A percentile compares a stretch with the other conserved stretches of the same genome.
These are phyloP conservation scores for Dioscorea zingiberensis DNA, from an alignment of 106 monocot species.

Conservation along the genomic window DNA sequence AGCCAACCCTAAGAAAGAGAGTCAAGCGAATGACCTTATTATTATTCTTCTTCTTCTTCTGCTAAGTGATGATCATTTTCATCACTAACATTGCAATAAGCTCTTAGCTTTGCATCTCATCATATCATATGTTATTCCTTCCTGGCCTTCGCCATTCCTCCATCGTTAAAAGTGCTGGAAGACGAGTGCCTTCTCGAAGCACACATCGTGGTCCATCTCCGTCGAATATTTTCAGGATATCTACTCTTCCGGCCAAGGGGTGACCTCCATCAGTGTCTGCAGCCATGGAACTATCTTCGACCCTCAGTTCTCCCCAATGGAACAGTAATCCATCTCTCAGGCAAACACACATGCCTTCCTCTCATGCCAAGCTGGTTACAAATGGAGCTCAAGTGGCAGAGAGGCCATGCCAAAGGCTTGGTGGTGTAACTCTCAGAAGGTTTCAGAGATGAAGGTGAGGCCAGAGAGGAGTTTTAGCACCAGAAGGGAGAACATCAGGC, in stretches of 20 bases:
- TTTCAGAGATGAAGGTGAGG: constrained; percentile 65
- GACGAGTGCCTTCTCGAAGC: constrained; percentile 80
- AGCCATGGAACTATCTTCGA: constrained; percentile 50
- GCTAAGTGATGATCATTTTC: background rate
- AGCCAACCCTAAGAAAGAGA: constrained; percentile 40
- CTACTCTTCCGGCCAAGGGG: constrained; percentile 22
- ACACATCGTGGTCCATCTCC: constrained; percentile 17
- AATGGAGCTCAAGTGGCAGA: constrained; percentile 47
- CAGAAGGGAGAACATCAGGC: constrained; percentile 44
- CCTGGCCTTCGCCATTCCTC: constrained; percentile 19
- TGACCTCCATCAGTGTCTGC: constrained; percentile 15
- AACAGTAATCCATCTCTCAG: constrained; percentile 69
- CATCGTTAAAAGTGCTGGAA: constrained; percentile 60
- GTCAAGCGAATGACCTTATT: constrained; percentile 22
- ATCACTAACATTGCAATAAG: constrained; percentile 27
- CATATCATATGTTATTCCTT: constrained; percentile 38
- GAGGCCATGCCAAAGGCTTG: constrained; percentile 72
- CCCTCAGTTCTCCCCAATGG: constrained; percentile 62
- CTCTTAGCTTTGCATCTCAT: constrained; percentile 71
- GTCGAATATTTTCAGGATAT: constrained; percentile 14
- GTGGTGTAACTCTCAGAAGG: constrained; percentile 49
- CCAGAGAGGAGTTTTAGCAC: constrained; percentile 39
- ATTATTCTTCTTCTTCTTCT: background rate
- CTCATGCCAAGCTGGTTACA: constrained; percentile 46
- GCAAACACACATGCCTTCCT: constrained; percentile 21